A percentile compares a stretch with the other conserved stretches of the same genome.
phyloP scores from a whole-genome alignment of 257 asterid genomes.

The Solanum etuberosum region DNA sequence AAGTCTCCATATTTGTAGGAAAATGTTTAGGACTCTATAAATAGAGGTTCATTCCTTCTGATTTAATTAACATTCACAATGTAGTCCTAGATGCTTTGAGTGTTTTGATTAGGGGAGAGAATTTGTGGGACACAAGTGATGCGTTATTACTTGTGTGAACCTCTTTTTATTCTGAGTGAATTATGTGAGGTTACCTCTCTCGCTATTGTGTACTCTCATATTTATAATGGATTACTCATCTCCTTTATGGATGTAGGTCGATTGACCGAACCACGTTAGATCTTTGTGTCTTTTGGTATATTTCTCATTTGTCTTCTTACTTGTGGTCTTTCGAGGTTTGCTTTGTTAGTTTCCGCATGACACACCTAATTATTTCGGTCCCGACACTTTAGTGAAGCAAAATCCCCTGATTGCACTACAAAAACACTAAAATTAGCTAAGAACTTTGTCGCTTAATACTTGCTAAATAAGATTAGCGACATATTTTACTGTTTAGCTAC shows the following conservation, averaged over 20 bases:
- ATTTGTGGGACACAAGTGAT: not conserved
- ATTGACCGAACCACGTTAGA: not conserved
- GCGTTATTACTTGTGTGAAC: not conserved
- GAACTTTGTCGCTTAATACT: not conserved
- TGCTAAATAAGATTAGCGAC: not conserved
- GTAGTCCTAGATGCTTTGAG: not conserved
- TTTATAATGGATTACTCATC: not conserved
- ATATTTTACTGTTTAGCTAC: not conserved
- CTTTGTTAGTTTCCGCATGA: not conserved
- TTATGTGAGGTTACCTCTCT: not conserved
- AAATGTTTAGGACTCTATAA: not conserved
- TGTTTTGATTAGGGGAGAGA: not conserved
- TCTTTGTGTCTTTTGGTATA: no score
- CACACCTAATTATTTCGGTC: not conserved
- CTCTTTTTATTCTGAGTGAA: not conserved
- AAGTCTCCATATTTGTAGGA: not conserved
- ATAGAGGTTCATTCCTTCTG: not conserved
- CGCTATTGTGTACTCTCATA: not conserved
- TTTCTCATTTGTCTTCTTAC: not conserved
- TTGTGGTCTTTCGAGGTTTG: not conserved
- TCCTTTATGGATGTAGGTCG: not conserved
- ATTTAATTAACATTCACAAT: not conserved
- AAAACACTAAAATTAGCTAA: not conserved
- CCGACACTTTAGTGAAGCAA: not conserved
- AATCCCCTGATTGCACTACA: not conserved